A percentile compares a stretch with the other conserved stretches of the same genome.
These are phyloP conservation scores for Fusarium miscanthi DNA, from an alignment of 2,329 filamentous ascomycete genomes.

Conservation along the genomic window DNA sequence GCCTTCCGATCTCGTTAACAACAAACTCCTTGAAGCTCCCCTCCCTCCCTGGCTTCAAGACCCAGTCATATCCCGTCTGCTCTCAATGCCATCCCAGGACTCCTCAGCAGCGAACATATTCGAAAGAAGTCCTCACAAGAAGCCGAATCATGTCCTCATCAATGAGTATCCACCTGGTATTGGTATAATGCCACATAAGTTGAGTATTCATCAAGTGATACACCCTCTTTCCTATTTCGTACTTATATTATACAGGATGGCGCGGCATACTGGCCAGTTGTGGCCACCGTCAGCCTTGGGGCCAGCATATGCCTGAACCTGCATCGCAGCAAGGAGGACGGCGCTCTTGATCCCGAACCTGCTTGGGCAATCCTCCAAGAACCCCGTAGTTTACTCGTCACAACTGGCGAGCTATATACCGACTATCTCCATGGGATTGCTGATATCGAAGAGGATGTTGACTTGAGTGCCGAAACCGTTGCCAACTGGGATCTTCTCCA, in stretches of 20 bases:
- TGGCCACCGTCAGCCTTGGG: constrained; percentile 90
- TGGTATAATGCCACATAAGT: constrained; percentile 96
- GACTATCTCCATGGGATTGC: constrained; percentile 81
- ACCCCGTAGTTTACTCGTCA: constrained; percentile 82
- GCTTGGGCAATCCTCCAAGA: constrained; percentile 79
- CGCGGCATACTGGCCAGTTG: constrained; percentile 84
- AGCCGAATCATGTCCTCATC: constrained; percentile 90
- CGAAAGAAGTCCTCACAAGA: constrained; percentile 74
- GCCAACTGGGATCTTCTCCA: constrained; percentile 78
- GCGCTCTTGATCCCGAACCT: constrained; percentile 64
- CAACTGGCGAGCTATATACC: constrained; percentile 74
- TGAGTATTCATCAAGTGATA: constrained; percentile 48
- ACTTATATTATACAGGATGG: constrained; percentile 71
- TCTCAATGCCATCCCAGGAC: constrained; percentile 58
- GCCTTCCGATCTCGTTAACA: constrained; percentile 82
- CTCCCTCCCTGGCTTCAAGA: constrained; percentile 80
- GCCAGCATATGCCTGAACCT: constrained; percentile 82
- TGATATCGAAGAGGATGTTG: constrained; percentile 72
- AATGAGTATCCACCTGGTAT: constrained; percentile 91
- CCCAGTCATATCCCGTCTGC: constrained; percentile 73
- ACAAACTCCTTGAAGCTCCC: constrained; percentile 79
- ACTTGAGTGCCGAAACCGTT: constrained; percentile 70
- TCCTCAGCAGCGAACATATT: constrained; percentile 59
- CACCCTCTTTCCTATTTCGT: constrained; percentile 26
- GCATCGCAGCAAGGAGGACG: constrained; percentile 70